Evolutionary conservation across 1,139 yeast genomes (phyloP), one percentile per base, ranked within the genome.

Genomic region (Scheffersomyces illinoinensis): DNA sequence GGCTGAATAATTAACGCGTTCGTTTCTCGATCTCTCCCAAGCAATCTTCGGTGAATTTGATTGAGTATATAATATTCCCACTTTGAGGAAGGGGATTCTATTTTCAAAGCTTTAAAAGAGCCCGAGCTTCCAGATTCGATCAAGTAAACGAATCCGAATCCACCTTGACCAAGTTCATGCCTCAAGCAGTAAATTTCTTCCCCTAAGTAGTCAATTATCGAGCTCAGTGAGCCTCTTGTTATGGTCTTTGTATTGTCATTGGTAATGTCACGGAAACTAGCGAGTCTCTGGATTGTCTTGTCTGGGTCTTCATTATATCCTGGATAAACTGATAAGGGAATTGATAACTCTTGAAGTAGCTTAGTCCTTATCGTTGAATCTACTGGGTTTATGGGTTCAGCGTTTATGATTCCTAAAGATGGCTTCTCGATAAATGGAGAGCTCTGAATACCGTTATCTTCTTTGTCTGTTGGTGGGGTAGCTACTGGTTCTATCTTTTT

Each of bases 31-130:
- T 66, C 59, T 23, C 53, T 53, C 2, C 63, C 66, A 6, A 61
- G 60, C 24, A 80, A 66, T 57, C 84, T 68, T 23, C 74, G 66
- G 55, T 84, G 85, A 10, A 90, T 75, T 65, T 86, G 87, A 47
- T 76, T 81, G 57, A 91, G 75, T 33, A 92, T 86, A 68, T 90
- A 92, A 66, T 84, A 91, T 71, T 93, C 98, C 97, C 97, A 93
- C 12, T 85, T 79, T 50, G 86, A 84, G 0, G 92, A 76, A 0
- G 95, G 93, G 23, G 82, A 78, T 67, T 90, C 93, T 14, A 90
- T 84, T 68, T 93, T 93, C 59, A 93, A 74, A 0, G 97, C 97
- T 57, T 81, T 82, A 47, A 85, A 68, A 4, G 75, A 69, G 0
- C 92, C 93, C 1, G 64, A 58, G 19, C 78, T 72, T 57, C 85